These are phyloP conservation scores for Evansstolkia leycettana DNA, from an alignment of 495 filamentous ascomycete genomes.

Conservation along the genomic window DNA sequence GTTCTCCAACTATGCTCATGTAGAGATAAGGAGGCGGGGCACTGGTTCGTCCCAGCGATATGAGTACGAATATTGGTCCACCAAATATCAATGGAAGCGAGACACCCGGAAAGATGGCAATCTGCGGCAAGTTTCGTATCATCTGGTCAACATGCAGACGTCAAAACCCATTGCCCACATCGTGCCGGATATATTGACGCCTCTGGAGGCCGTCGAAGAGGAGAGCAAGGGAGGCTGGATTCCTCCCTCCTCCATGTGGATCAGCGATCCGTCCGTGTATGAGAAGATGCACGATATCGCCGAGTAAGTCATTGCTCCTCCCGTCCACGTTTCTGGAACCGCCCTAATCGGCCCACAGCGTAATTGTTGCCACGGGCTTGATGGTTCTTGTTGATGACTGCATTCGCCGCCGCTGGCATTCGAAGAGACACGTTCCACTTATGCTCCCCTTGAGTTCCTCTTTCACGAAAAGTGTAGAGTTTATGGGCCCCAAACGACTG, in stretches of 20 bases:
- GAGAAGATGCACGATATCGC: conserved; percentile 65
- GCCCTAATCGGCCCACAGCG: conserved; percentile 37
- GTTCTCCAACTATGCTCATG: conserved; percentile 94
- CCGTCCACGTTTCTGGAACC: conserved; percentile 2
- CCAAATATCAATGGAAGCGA: conserved; percentile 75
- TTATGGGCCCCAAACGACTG: conserved; percentile 57
- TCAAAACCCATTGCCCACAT: conserved; percentile 65
- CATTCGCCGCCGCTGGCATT: conserved; percentile 69
- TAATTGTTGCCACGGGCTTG: conserved; percentile 81
- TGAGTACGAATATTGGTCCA: conserved; percentile 87
- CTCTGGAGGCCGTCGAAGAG: conserved; percentile 58
- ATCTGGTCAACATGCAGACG: conserved; percentile 58
- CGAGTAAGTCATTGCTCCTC: conserved; percentile 59
- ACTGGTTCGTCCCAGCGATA: conserved; percentile 63
- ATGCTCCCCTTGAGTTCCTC: conserved; percentile 43
- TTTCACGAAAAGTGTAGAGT: conserved; percentile 48
- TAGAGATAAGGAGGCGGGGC: conserved; percentile 67
- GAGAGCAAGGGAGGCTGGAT: conserved; percentile 78
- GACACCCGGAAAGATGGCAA: conserved; percentile 49
- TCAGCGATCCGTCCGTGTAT: conserved; percentile 59
- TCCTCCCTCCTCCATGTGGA: conserved; percentile 79
- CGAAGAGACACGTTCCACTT: conserved; percentile 46
- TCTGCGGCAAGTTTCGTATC: conserved; percentile 55
- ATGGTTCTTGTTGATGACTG: conserved; percentile 87
- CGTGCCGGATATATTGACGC: conserved; percentile 64